Base-by-base conservation (phyloP, 1,284 basidiomycete species). In the Termitomyces sp. region DNA sequence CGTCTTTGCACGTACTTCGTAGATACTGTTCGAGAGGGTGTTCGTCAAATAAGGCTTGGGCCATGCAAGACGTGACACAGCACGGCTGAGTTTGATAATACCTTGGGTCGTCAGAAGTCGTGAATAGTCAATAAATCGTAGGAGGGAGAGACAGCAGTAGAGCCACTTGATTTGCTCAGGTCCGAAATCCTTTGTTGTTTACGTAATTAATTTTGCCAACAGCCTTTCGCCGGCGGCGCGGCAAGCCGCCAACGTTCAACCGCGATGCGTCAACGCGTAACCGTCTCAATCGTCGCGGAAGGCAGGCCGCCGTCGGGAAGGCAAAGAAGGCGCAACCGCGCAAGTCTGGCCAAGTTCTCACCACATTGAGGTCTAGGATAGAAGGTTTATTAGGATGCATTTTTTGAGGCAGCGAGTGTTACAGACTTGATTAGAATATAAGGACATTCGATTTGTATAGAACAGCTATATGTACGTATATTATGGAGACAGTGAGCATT, bases 1-100 rank as follows among this genome's bases (percentile, higher is more conserved):
- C 26, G 54, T 13, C 17, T 8, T 21, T 41, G 31, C 31, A 70
- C 80, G 48, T 56, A 86, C 88, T 82, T 75, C 77, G 74, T 50
- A 91, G 73, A 67, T 91, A 91, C 60, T 82, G 78, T 64, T 84
- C 81, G 41, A 91, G 77, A 41, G 88, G 88, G 64, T 90, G 88
- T 55, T 88, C 81, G 61, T 88, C 81, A 69, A 87, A 90, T 60
- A 90, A 68, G 58, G 88, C 78, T 73, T 90, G 84, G 33, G 88
- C 88, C 88, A 91, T 91, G 55, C 58, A 55, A 54, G 50, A 47
- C 46, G 41, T 47, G 52, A 57, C 49, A 17, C 34, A 26, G 42
- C 40, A 58, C 52, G 38, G 28, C 45, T 39, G 10, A 39, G 15
- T 5, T 38, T n/a, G 50, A 46, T n/a, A 44, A 42, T 36, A 45